Percentiles rank a stretch among this genome's conserved stretches.
phyloP scores from a whole-genome alignment of 331 rosid genomes.

The Acacia concinna region DNA sequence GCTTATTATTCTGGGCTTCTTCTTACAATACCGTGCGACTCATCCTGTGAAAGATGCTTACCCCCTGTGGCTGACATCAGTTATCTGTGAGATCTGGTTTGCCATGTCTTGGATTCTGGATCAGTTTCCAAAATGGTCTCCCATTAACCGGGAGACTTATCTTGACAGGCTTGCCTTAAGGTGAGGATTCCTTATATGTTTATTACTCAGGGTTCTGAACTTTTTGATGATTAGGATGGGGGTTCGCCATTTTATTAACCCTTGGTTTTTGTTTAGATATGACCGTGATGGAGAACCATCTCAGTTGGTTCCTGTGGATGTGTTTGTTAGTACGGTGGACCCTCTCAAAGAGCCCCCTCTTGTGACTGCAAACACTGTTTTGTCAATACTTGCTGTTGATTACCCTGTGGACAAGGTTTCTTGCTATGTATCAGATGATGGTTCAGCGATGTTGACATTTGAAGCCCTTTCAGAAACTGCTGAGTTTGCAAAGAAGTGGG shows the following conservation, averaged over 20 bases:
- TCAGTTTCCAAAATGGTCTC: slow-evolving; percentile 99
- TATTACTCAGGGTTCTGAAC: slow-evolving; percentile 5
- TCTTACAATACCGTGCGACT: slow-evolving; percentile 92
- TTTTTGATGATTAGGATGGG: not conserved
- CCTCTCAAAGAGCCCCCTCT: slow-evolving; percentile 99
- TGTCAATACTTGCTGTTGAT: slow-evolving; percentile 95
- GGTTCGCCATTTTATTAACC: slow-evolving; percentile 31
- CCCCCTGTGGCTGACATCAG: slow-evolving; percentile 87
- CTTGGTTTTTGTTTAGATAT: slow-evolving; percentile 51
- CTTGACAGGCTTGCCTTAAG: slow-evolving; percentile 93
- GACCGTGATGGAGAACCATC: slow-evolving; percentile 99
- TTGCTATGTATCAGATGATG: slow-evolving; percentile 99
- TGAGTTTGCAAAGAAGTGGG: slow-evolving; percentile 99
- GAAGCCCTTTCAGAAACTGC: slow-evolving; percentile 99
- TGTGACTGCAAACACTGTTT: slow-evolving; percentile 92
- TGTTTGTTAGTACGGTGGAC: slow-evolving; percentile 98
- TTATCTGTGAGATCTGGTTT: slow-evolving; percentile 99
- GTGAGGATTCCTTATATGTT: slow-evolving; percentile 39
- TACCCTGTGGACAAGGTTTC: slow-evolving; percentile 99
- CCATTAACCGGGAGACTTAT: slow-evolving; percentile 93
- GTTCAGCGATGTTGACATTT: slow-evolving; percentile 98
- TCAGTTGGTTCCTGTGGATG: slow-evolving; percentile 87
- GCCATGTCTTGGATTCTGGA: slow-evolving; percentile 96
- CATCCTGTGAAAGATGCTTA: slow-evolving; percentile 98
- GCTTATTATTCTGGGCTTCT: slow-evolving; percentile 89